Evolutionary conservation across 2,329 filamentous ascomycete genomes (phyloP).

Genomic region (Thielaviopsis musarum): DNA sequence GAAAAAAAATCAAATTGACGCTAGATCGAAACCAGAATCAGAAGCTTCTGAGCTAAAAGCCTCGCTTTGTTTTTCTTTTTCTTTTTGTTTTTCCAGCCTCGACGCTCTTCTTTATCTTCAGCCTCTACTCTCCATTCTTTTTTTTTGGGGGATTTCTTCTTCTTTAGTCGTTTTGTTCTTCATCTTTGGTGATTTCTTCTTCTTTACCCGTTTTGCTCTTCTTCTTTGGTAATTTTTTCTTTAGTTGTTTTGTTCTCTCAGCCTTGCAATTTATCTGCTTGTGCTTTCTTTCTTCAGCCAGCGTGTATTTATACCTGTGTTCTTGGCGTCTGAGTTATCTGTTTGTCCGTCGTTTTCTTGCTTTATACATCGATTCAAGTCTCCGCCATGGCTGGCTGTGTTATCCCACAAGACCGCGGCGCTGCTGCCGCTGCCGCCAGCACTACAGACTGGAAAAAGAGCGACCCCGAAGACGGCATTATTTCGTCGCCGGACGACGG

Average conservation of each 20-base stretch:
- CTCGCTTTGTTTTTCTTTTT: neutral
- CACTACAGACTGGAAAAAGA: neutral
- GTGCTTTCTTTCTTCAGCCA: neutral
- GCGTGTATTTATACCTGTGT: too few species aligned
- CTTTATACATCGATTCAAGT: neutral
- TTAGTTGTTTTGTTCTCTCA: neutral
- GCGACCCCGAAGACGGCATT: conserved; percentile 14
- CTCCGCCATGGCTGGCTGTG: neutral
- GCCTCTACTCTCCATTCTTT: neutral
- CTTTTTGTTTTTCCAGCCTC: neutral
- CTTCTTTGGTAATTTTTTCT: too few species aligned
- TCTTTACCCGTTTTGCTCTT: too few species aligned
- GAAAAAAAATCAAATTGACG: neutral
- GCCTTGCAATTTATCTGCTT: neutral
- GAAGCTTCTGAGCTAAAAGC: neutral
- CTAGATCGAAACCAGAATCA: neutral
- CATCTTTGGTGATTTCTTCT: too few species aligned
- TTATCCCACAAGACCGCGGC: conserved; percentile 7
- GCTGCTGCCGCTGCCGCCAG: neutral
- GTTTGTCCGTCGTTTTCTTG: neutral
- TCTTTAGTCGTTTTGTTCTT: neutral
- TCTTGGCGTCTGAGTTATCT: neutral
- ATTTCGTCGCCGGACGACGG: conserved; percentile 16
- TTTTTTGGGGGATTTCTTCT: neutral
- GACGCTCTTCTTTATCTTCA: neutral